phyloP scores from a whole-genome alignment of 768 basidiomycete genomes.

The Daedaleopsis nitida region DNA sequence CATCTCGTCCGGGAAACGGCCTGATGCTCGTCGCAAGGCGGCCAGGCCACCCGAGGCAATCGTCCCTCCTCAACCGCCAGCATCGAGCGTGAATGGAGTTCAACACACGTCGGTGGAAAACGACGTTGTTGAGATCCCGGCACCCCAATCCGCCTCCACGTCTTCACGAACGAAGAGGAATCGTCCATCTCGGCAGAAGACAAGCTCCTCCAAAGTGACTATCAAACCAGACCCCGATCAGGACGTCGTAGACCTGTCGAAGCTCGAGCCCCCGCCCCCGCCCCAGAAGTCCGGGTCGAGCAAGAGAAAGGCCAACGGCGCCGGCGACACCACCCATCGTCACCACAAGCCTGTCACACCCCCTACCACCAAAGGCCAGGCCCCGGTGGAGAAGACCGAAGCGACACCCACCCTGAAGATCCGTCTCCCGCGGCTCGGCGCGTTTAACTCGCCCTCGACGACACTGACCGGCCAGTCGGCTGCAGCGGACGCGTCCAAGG shows the following conservation, averaged over 20 bases:
- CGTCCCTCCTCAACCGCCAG: not conserved
- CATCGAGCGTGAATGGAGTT: not conserved
- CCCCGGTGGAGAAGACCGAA: not conserved
- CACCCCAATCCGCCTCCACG: not conserved
- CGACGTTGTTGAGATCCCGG: not conserved
- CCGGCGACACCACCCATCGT: not conserved
- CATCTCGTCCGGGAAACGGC: constrained; percentile 17
- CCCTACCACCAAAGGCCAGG: constrained; percentile 6
- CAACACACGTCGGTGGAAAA: not conserved
- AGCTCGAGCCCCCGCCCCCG: not conserved
- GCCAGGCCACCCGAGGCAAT: constrained; percentile 8
- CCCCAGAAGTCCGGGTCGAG: not conserved
- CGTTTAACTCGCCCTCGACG: constrained; percentile 16
- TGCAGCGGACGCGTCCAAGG: constrained; percentile 8
- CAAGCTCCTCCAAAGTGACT: not conserved
- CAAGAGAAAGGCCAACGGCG: constrained; percentile 8
- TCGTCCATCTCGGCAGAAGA: constrained; percentile 5
- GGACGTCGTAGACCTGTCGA: not conserved
- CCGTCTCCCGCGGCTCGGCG: constrained; percentile 28
- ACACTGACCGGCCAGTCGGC: constrained; percentile 1
- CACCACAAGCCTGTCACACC: constrained; percentile 8
- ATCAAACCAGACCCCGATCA: not conserved
- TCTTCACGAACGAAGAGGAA: constrained; percentile 5
- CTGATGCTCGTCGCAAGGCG: constrained; percentile 17
- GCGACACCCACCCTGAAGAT: constrained; percentile 32